Conservation (phyloP, 306 rosid genomes). For the Quercus suber region DNA sequence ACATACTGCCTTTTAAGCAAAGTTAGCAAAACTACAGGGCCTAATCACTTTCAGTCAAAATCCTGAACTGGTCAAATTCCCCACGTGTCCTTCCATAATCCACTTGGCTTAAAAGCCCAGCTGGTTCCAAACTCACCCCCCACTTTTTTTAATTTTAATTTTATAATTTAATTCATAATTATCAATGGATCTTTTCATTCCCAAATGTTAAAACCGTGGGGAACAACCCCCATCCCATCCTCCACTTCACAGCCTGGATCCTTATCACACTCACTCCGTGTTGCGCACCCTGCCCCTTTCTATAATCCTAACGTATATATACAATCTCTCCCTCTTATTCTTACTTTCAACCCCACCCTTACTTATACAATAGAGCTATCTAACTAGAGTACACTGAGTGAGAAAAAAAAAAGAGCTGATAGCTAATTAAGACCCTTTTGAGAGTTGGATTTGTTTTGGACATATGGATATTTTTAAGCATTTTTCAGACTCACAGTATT, state of each 20-base stretch:
- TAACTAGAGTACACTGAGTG: no score
- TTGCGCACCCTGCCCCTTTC: not conserved
- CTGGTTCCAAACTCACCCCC: not conserved
- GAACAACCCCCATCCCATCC: not conserved
- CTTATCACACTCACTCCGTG: slow-evolving; percentile 28
- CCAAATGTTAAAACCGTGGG: slow-evolving; percentile 25
- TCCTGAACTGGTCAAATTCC: not conserved
- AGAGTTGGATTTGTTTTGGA: no score
- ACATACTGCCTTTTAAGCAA: no score
- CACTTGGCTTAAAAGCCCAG: not conserved
- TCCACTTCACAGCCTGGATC: slow-evolving; percentile 29
- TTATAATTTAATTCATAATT: no score
- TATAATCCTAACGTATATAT: not conserved
- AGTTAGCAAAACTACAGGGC: no score
- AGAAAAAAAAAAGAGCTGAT: no score
- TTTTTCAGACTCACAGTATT: slow-evolving; percentile 4
- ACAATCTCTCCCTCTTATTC: not conserved
- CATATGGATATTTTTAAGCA: slow-evolving; percentile 35
- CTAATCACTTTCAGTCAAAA: slow-evolving; percentile 28
- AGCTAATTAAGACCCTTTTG: no score
- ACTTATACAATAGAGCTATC: no score
- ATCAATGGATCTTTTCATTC: not conserved
- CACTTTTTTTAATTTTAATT: not conserved
- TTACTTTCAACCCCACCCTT: not conserved
- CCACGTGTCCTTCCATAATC: slow-evolving; percentile 7